Evolutionary conservation across 2,329 filamentous ascomycete species (phyloP).

Genomic region (Dactylellina drechsleri): DNA sequence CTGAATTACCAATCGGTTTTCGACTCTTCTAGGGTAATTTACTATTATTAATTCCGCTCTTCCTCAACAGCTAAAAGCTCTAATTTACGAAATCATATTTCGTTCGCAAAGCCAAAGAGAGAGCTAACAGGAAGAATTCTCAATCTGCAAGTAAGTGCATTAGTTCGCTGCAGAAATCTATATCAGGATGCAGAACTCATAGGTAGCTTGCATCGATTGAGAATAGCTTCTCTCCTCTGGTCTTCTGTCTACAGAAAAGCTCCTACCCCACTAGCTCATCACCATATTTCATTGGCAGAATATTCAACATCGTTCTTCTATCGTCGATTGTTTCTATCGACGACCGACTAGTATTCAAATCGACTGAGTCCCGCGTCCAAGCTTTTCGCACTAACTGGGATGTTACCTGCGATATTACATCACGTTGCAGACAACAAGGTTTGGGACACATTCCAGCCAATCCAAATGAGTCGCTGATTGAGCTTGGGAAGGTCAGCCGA

Average conservation of each 20-base stretch:
- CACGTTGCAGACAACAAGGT: conserved; percentile 45
- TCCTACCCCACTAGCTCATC: not conserved
- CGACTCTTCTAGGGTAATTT: no score
- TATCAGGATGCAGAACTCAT: conserved; percentile 5
- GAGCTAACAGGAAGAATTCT: not conserved
- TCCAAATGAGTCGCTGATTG: conserved; percentile 37
- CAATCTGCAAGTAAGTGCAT: conserved; percentile 51
- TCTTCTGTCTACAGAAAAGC: no score
- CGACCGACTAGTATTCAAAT: no score
- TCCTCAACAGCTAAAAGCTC: no score
- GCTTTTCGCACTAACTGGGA: conserved; percentile 27
- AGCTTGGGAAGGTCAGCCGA: conserved; percentile 50
- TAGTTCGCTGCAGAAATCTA: conserved; percentile 39
- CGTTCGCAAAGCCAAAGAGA: no score
- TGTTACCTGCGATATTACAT: conserved; percentile 52
- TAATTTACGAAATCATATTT: no score
- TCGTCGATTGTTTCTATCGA: no score
- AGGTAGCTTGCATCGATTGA: conserved; percentile 15
- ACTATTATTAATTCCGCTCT: no score
- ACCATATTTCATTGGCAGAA: no score
- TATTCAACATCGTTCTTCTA: no score
- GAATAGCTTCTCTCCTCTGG: not conserved
- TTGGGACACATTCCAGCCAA: conserved; percentile 48
- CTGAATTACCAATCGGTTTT: no score
- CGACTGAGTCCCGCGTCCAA: conserved; percentile 17